These are phyloP conservation scores for Mortierella polycephala DNA, from an alignment of 371 early-diverging fungal species.

Conservation along the genomic window DNA sequence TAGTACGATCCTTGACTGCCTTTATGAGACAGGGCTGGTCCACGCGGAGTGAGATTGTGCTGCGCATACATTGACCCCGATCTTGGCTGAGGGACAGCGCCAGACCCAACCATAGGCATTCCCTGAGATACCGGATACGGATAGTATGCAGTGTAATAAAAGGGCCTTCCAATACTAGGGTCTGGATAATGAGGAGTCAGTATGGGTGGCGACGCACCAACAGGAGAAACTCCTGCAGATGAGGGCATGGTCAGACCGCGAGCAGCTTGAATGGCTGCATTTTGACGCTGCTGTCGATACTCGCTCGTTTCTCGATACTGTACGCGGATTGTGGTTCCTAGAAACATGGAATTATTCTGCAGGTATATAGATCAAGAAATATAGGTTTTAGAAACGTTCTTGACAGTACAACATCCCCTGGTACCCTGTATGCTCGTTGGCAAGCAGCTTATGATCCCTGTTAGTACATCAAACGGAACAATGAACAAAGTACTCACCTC, in stretches of 20 bases:
- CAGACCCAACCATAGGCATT: conserved; percentile 12
- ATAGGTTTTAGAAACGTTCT: not conserved
- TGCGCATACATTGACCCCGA: conserved; percentile 6
- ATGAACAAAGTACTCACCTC: conserved; percentile 58
- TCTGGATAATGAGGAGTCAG: conserved; percentile 11
- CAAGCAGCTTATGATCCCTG: not conserved
- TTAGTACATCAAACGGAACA: not conserved
- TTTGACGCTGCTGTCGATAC: conserved; percentile 43
- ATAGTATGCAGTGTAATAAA: conserved; percentile 20
- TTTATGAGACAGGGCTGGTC: not conserved
- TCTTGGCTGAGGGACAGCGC: conserved; percentile 16
- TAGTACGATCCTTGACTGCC: conserved; percentile 10
- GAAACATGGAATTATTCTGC: conserved; percentile 54
- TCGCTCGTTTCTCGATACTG: conserved; percentile 54
- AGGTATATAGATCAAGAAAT: not conserved
- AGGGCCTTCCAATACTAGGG: conserved; percentile 8
- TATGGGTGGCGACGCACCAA: not conserved
- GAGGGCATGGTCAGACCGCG: conserved; percentile 4
- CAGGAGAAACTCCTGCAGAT: conserved; percentile 1
- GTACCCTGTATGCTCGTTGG: too few species aligned
- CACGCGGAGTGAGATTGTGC: not conserved
- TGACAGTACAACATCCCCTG: too few species aligned
- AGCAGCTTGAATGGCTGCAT: conserved; percentile 22
- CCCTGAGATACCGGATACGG: conserved; percentile 11
- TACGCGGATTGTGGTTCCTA: conserved; percentile 54